These are phyloP conservation scores for Pleurotus eryngii DNA, from an alignment of 768 basidiomycete genomes.

Conservation along the genomic window DNA sequence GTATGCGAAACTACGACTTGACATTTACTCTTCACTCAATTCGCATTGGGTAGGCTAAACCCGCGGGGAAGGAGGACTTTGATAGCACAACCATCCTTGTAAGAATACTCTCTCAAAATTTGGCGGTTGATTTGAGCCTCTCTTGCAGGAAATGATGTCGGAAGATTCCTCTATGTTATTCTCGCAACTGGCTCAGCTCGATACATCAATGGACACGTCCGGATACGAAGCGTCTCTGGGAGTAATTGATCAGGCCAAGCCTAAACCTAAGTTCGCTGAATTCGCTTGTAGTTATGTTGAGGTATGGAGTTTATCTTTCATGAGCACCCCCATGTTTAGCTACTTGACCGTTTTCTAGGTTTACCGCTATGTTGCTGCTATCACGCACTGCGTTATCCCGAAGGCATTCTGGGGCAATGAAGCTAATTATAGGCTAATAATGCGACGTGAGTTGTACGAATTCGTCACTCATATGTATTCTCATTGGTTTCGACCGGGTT, in stretches of 20 bases:
- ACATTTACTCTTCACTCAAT: no score
- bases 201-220: conserved; percentile 52
- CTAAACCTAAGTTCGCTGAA: conserved; percentile 77
- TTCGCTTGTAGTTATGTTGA: conserved; percentile 66
- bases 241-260: conserved; percentile 45
- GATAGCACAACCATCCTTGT: conserved; percentile 68
- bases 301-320: conserved; percentile 32
- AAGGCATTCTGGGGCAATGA: conserved; percentile 75
- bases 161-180: conserved; percentile 55
- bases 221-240: conserved; percentile 43
- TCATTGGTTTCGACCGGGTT: neutral
- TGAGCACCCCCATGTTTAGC: neutral
- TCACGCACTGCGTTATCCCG: conserved; percentile 72
- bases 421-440: conserved; percentile 57
- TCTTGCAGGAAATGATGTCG: conserved; percentile 67
- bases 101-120: conserved; percentile 7
- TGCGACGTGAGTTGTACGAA: conserved; percentile 42
- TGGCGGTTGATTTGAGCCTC: conserved; percentile 1
- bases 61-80: conserved; percentile 36
- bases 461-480: neutral
- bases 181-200: conserved; percentile 45
- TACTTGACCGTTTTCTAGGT: conserved; percentile 44
- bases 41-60: conserved; percentile 30
- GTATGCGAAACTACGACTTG: conserved; percentile 26
- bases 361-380: conserved; percentile 56